Conservation (phyloP, 257 asterid species). For the Coffea eugenioides region DNA sequence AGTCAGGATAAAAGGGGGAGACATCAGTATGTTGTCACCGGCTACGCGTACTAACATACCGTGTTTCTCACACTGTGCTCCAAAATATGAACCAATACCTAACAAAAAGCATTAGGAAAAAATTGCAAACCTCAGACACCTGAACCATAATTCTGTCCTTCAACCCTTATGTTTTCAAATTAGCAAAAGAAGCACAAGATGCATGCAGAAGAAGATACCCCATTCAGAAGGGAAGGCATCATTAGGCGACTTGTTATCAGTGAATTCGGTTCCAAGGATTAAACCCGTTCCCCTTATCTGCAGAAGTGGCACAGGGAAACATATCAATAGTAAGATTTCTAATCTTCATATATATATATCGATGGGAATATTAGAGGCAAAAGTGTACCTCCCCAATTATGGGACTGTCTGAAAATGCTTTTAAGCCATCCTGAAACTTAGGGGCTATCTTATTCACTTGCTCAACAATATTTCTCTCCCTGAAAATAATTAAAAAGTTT, state of each 20-base stretch:
- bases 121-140: not conserved
- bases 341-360: not conserved
- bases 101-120: constrained; percentile 5
- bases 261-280: constrained; percentile 84
- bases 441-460: constrained; percentile 75
- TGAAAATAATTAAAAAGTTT: constrained; percentile 23
- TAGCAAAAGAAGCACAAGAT: not conserved
- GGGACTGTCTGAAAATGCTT: constrained; percentile 81
- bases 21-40: constrained; percentile 87
- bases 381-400: constrained; percentile 81
- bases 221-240: constrained; percentile 89
- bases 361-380: not conserved
- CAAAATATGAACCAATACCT: constrained; percentile 85
- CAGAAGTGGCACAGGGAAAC: constrained; percentile 12
- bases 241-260: constrained; percentile 83
- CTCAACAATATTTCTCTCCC: constrained; percentile 76
- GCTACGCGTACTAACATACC: constrained; percentile 91
- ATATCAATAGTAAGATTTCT: not conserved
- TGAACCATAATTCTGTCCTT: not conserved
- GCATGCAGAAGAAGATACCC: constrained; percentile 48
- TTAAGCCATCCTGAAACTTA: constrained; percentile 79
- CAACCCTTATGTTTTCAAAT: not conserved
- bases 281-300: constrained; percentile 95
- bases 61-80: constrained; percentile 72
- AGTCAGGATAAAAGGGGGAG: constrained; percentile 81